Evolutionary conservation across 2,329 filamentous ascomycete genomes (phyloP), one percentile per base, ranked within the genome.

Genomic region (Alternaria consortialis): DNA sequence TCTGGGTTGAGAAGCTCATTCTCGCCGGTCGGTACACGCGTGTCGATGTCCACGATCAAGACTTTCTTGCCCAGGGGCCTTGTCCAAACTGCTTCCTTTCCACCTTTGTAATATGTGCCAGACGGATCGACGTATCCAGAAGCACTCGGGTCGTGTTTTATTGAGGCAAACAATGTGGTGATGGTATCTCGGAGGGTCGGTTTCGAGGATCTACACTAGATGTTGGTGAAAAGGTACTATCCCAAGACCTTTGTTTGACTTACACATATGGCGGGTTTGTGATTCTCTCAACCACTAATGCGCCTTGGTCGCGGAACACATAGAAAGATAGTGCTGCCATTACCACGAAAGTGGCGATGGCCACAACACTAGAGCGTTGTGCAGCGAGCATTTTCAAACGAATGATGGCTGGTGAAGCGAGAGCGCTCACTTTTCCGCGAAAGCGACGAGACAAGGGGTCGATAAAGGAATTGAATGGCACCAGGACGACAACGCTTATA

Each of bases 1-100:
- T 62, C 57, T 7, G 66, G 57, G 31, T 71, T 71, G 37, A 71
- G 57, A 20, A 73, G 63, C 31, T 73, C 61, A 31, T 72, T 72
- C 32, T 60, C 57, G 0, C 60, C 63, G 12, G 63, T 65, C 13
- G 67, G 65, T 7, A 62, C 62, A n/a, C 74, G 64, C 7, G 73
- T 76, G 53, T 77, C 74, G 40, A 76, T 68, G 37, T 76, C 71
- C 12, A 76, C 57, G 27, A 77, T 73, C 31, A 75, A 62, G n/a
- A 77, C 47, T 17, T 68, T 62, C 11, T 64, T 70, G 17, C 70
- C 69, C 2, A 76, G 50, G 1, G 72, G 57, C 27, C 67, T 56
- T 20, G 55, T 65, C 73, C 74, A 78, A 54, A 53, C 55, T 44
- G 59, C 44, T 0, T 62, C 47, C 15, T 53, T 39, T 31, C 58